Evolutionary conservation across 257 asterid genomes (phyloP).

Genomic region (Solanum neorickii): DNA sequence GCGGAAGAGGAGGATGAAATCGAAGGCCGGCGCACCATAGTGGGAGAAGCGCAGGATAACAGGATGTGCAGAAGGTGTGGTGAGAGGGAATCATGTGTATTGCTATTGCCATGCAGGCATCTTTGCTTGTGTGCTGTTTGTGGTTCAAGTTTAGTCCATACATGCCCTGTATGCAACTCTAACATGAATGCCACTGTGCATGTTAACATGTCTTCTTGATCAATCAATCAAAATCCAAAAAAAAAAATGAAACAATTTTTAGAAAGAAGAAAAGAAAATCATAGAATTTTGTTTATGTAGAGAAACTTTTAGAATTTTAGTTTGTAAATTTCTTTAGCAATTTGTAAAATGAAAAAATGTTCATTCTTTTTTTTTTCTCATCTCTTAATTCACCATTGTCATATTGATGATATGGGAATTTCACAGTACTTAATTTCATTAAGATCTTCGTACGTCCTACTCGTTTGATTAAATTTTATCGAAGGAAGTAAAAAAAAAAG

Average conservation of each 20-base stretch:
- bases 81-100: conserved; percentile 54
- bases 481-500: neutral
- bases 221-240: neutral
- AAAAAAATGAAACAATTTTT: neutral
- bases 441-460: no score
- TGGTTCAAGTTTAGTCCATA: conserved; percentile 40
- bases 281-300: neutral
- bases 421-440: neutral
- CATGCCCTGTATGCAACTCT: conserved; percentile 63
- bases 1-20: conserved; percentile 1
- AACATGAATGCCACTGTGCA: conserved; percentile 67
- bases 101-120: conserved; percentile 78
- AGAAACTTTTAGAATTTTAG: neutral
- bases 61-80: conserved; percentile 48
- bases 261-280: neutral
- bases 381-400: neutral
- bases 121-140: conserved; percentile 59
- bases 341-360: conserved; percentile 8
- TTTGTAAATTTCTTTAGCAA: conserved; percentile 23
- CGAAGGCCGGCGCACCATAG: neutral
- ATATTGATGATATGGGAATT: neutral
- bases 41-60: neutral
- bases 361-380: conserved; percentile 23
- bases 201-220: conserved; percentile 45
- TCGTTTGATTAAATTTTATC: no score